Conservation (phyloP, 2,329 filamentous ascomycete species). For the Fusarium palustre region DNA sequence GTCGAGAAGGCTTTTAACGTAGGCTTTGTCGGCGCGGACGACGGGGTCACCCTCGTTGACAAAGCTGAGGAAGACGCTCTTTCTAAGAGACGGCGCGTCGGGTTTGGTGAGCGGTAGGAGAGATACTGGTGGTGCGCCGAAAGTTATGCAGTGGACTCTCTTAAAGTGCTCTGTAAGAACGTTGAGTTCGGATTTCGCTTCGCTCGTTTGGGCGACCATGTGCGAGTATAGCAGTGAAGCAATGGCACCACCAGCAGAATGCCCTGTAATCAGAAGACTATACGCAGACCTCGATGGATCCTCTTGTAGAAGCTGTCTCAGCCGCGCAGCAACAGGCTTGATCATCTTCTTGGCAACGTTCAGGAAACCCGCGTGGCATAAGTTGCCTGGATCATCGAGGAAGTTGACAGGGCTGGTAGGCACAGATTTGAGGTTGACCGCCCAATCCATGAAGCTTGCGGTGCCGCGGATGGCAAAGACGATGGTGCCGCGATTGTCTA, state of each 20-base stretch:
- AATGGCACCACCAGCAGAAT: constrained; percentile 87
- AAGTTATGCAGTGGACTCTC: constrained; percentile 85
- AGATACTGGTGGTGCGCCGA: constrained; percentile 84
- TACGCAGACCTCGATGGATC: constrained; percentile 74
- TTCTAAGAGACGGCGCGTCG: constrained; percentile 60
- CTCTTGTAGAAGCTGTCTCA: constrained; percentile 77
- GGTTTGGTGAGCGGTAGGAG: constrained; percentile 76
- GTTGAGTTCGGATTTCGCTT: constrained; percentile 75
- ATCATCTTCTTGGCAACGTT: constrained; percentile 81
- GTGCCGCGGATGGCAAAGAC: constrained; percentile 88
- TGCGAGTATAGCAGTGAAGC: constrained; percentile 84
- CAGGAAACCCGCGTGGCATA: constrained; percentile 85
- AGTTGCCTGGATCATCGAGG: constrained; percentile 80
- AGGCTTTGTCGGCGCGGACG: constrained; percentile 78
- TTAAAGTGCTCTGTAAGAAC: constrained; percentile 77
- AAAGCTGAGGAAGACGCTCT: constrained; percentile 82
- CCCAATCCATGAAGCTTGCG: constrained; percentile 86
- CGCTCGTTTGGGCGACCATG: constrained; percentile 72
- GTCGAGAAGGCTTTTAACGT: constrained; percentile 78
- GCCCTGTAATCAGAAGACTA: constrained; percentile 84
- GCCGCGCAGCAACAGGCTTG: constrained; percentile 74
- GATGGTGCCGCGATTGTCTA: constrained; percentile 81
- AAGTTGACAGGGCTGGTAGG: constrained; percentile 76
- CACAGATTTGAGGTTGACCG: constrained; percentile 79
- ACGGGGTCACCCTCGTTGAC: constrained; percentile 91